Percentiles rank a stretch among this genome's conserved stretches.
Evolutionary conservation across 139 green algal genomes (phyloP).

Genomic region (Chara braunii): DNA sequence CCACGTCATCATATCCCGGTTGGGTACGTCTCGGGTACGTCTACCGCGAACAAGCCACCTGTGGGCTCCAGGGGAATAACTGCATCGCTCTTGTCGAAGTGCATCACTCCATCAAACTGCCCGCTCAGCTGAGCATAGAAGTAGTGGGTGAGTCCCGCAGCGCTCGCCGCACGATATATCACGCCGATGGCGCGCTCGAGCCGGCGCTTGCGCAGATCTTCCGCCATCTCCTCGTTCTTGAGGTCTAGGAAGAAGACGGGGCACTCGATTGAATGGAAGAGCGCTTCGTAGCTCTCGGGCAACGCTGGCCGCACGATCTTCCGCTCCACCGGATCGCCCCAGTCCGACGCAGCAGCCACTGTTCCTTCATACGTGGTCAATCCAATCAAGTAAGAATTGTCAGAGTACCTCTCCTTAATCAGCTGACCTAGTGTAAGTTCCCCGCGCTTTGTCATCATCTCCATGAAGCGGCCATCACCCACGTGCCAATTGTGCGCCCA

Average conservation of each 20-base stretch:
- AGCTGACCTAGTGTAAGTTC: constrained; percentile 61
- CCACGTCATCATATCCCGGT: too few species aligned
- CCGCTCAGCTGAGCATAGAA: constrained; percentile 42
- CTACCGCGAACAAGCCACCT: too few species aligned
- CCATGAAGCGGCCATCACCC: constrained; percentile 52
- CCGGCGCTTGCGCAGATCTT: too few species aligned
- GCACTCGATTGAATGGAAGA: constrained; percentile 8
- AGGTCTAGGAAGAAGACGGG: not conserved
- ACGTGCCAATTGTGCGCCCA: constrained; percentile 63
- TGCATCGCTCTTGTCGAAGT: constrained; percentile 46
- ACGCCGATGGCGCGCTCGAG: constrained; percentile 58
- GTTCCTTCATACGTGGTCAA: too few species aligned
- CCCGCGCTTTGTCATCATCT: constrained; percentile 48
- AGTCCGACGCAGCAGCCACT: too few species aligned
- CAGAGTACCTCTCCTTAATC: constrained; percentile 42
- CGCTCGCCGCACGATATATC: constrained; percentile 55
- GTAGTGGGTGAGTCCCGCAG: constrained; percentile 53
- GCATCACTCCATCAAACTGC: constrained; percentile 55
- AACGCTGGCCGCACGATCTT: constrained; percentile 14
- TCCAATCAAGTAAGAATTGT: too few species aligned
- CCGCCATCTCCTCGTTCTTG: too few species aligned
- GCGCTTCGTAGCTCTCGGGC: constrained; percentile 6
- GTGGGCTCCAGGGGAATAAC: constrained; percentile 42
- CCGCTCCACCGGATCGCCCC: constrained; percentile 24
- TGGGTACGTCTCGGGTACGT: too few species aligned